A percentile compares a stretch with the other conserved stretches of the same genome.
phyloP scores from a whole-genome alignment of 2,329 filamentous ascomycete genomes.

The Paecilomyces dactylethromorphus region DNA sequence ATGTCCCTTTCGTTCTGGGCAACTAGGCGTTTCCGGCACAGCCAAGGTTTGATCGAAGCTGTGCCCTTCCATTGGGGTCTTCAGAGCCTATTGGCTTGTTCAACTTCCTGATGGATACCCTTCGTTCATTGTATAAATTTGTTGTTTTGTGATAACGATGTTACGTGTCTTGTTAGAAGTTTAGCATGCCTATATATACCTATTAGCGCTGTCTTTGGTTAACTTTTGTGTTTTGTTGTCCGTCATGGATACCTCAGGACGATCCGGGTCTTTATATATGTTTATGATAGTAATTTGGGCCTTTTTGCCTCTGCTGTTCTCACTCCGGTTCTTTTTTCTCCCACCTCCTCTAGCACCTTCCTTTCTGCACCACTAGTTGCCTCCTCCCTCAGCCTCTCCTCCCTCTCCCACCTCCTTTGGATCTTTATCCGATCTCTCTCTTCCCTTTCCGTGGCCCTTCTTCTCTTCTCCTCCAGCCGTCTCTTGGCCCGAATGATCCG shows the following conservation, averaged over 20 bases:
- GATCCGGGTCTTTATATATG: neutral
- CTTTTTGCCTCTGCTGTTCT: conserved; percentile 6
- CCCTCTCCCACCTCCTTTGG: conserved; percentile 23
- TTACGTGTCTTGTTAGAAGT: neutral
- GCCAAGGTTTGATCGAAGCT: neutral
- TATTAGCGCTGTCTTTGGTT: neutral
- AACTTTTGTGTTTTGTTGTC: neutral
- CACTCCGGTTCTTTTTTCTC: conserved; percentile 9
- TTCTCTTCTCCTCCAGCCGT: conserved; percentile 20
- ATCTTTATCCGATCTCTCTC: conserved; percentile 22
- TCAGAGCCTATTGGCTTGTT: neutral
- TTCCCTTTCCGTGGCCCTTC: conserved; percentile 21
- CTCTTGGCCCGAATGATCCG: conserved; percentile 30
- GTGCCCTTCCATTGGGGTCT: neutral
- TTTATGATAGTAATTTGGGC: conserved; percentile 2
- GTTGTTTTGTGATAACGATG: conserved; percentile 9
- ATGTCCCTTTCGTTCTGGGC: neutral
- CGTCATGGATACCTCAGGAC: neutral
- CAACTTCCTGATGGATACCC: neutral
- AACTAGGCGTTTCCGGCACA: neutral
- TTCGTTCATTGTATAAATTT: neutral
- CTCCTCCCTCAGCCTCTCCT: conserved; percentile 35
- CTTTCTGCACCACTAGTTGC: conserved; percentile 23
- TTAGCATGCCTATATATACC: neutral
- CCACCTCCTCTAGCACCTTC: conserved; percentile 6